These are phyloP conservation scores for Prototheca cutis DNA, from an alignment of 163 green algal species.

Conservation along the genomic window DNA sequence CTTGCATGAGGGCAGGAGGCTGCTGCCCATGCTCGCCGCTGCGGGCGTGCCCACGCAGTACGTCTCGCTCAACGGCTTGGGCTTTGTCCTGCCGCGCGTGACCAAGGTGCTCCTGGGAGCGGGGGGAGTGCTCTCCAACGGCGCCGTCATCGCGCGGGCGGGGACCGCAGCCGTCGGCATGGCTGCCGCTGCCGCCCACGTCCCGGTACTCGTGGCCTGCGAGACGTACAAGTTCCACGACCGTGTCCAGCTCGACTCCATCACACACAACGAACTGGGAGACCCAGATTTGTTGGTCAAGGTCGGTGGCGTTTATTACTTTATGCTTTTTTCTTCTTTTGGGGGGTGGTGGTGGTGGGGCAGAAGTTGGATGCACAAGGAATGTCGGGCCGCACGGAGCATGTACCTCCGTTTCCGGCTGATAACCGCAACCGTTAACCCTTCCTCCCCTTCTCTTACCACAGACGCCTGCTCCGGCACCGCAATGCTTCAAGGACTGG, in stretches of 20 bases:
- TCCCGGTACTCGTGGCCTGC: constrained; percentile 78
- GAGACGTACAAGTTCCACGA: constrained; percentile 98
- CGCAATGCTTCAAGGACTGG: constrained; percentile 4
- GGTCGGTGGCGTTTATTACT: constrained; percentile 21
- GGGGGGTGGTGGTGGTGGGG: no score
- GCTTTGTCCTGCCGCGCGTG: constrained; percentile 36
- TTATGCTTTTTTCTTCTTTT: no score
- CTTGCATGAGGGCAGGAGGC: constrained; percentile 59
- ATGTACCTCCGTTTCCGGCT: neutral
- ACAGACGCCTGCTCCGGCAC: neutral
- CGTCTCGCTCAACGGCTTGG: constrained; percentile 62
- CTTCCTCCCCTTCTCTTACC: neutral
- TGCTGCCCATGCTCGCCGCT: constrained; percentile 46
- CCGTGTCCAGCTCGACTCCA: constrained; percentile 87
- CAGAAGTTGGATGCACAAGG: no score
- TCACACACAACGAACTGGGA: constrained; percentile 92
- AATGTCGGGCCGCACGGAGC: no score
- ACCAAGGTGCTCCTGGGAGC: constrained; percentile 84
- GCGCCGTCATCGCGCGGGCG: constrained; percentile 70
- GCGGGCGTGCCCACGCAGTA: constrained; percentile 78
- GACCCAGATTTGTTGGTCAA: constrained; percentile 52
- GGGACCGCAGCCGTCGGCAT: constrained; percentile 78
- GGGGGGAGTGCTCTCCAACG: constrained; percentile 80
- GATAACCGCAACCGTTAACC: no score
- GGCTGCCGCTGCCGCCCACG: constrained; percentile 44